A percentile compares a stretch with the other conserved stretches of the same genome.
Evolutionary conservation across 192 early-diverging fungal species (phyloP).

Genomic region (Geosiphon pyriformis): DNA sequence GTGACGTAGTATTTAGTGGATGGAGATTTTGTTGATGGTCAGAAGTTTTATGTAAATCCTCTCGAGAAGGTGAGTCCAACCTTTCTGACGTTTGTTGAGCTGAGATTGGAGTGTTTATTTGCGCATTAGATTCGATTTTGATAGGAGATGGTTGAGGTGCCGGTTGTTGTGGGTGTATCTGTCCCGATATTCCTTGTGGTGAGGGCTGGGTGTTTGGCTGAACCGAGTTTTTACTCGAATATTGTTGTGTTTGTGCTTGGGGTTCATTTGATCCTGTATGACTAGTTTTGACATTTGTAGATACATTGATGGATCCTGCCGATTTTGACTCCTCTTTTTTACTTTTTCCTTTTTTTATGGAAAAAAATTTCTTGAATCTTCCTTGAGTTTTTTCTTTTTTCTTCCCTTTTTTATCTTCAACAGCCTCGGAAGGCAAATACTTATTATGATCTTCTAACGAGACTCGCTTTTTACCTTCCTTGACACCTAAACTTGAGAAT

Average conservation of each 20-base stretch:
- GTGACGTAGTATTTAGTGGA: not conserved
- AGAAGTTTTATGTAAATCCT: conserved; percentile 16
- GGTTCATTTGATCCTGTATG: conserved; percentile 5
- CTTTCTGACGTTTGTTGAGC: not conserved
- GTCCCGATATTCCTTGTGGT: conserved; percentile 24
- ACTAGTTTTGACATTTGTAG: conserved; percentile 4
- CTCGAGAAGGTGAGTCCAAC: not conserved
- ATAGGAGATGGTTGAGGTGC: conserved; percentile 17
- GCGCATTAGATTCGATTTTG: too few species aligned
- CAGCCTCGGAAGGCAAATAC: conserved; percentile 19
- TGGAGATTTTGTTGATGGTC: conserved; percentile 2
- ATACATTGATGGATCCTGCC: not conserved
- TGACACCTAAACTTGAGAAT: conserved; percentile 19
- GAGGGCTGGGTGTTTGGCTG: not conserved
- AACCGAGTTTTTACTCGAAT: too few species aligned
- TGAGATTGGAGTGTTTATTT: not conserved
- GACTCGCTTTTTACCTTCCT: conserved; percentile 6
- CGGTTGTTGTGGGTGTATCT: conserved; percentile 17
- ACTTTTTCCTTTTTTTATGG: conserved; percentile 7
- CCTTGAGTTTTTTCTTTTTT: conserved; percentile 27
- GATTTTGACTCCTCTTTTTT: conserved; percentile 2
- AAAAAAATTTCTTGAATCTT: conserved; percentile 17
- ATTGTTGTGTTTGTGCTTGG: not conserved
- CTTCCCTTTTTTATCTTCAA: conserved; percentile 33
- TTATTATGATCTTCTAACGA: conserved; percentile 17